Percentiles rank a stretch among this genome's conserved stretches.
Evolutionary conservation across 805 yeast species (phyloP).

Genomic region (Torulaspora maleeae): DNA sequence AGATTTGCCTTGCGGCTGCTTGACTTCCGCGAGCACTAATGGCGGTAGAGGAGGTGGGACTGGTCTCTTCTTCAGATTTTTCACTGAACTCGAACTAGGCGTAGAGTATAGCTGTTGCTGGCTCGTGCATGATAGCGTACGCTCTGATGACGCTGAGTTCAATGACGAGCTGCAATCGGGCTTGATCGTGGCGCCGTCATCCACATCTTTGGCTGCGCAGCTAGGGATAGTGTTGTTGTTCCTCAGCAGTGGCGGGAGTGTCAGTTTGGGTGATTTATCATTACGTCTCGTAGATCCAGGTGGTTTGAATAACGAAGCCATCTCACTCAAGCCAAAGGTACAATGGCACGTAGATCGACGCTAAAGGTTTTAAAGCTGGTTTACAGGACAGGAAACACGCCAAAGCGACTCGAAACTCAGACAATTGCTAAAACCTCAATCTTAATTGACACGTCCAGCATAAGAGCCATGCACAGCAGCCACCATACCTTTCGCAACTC

Average conservation of each 20-base stretch:
- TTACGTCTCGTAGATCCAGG: conserved; percentile 41
- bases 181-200: conserved; percentile 13
- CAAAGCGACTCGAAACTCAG: neutral
- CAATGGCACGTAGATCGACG: neutral
- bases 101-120: conserved; percentile 15
- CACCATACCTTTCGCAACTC: neutral
- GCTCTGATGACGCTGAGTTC: conserved; percentile 19
- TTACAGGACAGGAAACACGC: neutral
- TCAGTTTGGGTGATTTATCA: conserved; percentile 41
- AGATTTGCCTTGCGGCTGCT: neutral
- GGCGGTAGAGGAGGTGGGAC: conserved; percentile 31
- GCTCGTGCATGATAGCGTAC: conserved; percentile 13
- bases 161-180: conserved; percentile 14
- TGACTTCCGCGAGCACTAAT: conserved; percentile 5
- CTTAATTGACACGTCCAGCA: neutral
- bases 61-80: conserved; percentile 30
- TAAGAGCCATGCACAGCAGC: neutral
- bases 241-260: conserved; percentile 38
- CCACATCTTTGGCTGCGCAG: neutral
- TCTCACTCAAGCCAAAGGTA: conserved; percentile 4
- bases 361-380: neutral
- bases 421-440: neutral
- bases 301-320: conserved; percentile 37
- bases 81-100: conserved; percentile 31
- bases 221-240: conserved; percentile 15